Conservation (phyloP, 306 rosid genomes). For the Vigna nakashimae region DNA sequence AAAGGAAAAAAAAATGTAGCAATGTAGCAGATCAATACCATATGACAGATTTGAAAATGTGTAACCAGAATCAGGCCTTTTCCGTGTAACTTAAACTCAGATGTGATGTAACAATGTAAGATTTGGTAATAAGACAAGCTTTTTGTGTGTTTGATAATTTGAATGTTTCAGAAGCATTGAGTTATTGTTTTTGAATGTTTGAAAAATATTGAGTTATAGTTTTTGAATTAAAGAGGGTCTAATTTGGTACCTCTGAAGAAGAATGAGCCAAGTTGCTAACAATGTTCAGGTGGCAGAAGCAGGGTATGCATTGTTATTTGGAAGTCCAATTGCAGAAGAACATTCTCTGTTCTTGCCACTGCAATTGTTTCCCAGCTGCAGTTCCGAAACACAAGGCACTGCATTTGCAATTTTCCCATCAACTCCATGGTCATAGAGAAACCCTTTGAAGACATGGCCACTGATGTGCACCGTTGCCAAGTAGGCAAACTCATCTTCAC, state of each 20-base stretch:
- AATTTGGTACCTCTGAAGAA: slow-evolving; percentile 36
- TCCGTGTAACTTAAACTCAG: too few relatives aligned
- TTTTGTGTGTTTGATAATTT: too few relatives aligned
- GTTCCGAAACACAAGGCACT: slow-evolving; percentile 61
- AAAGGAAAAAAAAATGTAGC: background rate
- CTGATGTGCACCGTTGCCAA: slow-evolving; percentile 78
- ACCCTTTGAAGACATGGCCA: slow-evolving; percentile 85
- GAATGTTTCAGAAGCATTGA: background rate
- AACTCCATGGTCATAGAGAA: slow-evolving; percentile 83
- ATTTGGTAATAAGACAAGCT: too few relatives aligned
- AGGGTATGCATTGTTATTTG: slow-evolving; percentile 49
- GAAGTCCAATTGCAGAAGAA: slow-evolving; percentile 57
- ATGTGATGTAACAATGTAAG: too few relatives aligned
- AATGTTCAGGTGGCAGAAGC: slow-evolving; percentile 53
- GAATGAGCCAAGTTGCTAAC: too few relatives aligned
- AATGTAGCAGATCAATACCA: too few relatives aligned
- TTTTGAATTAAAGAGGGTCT: slow-evolving; percentile 6
- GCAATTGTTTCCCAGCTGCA: slow-evolving; percentile 60
- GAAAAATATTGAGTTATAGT: background rate
- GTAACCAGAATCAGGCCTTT: too few relatives aligned
- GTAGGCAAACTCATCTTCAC: slow-evolving; percentile 72
- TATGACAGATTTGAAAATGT: too few relatives aligned
- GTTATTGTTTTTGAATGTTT: background rate
- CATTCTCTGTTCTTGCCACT: slow-evolving; percentile 59
- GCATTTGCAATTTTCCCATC: slow-evolving; percentile 55